Evolutionary conservation across 371 early-diverging fungal genomes (phyloP), one percentile per base, ranked within the genome.

Genomic region (Fennellomyces sp.): DNA sequence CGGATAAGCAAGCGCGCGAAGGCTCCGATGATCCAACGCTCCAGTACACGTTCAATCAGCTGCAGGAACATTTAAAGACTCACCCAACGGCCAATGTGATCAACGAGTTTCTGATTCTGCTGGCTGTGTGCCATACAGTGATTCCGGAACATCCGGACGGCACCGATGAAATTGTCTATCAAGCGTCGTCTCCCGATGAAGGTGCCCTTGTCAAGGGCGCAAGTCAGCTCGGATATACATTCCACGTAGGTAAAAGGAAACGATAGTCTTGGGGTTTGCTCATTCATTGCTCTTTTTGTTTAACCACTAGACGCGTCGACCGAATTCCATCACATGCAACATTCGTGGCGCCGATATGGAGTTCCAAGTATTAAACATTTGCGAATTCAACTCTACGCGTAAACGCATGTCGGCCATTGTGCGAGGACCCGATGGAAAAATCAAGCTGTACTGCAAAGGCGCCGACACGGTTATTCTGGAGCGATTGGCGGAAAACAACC

Each of bases 381-480:
- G 94, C 76, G 99, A 98, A 73, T 98, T 98, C 83, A 97, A 97
- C 71, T 93, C 94, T 31, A 96, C 97, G 15, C 88, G 99, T 49
- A 98, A 98, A 74, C 88, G 99, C 61, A 97, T 98, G 99, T 94
- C 94, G 4, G 92, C 94, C 10, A 78, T 98, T 33, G 83, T 96
- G n/a, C 90, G 97, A 21, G 83, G 88, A 38, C 94, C 97, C 2
- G 95, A 96, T 62, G 94, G 94, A 26, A 85, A 87, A 33, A 91
- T 98, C 67, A 91, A 91, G 66, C 75, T 98, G 47, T 96, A 94
- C 82, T 92, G 92, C 69, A 99, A 99, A 69, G 99, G 99, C 28
- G 98, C 99, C 12, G 99, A 99, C 73, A 95, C 97, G 0, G 97
- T 98, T 12, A 98, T 98, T 66, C 69, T 96, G 33, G 99, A 99